Conservation (phyloP, 108 stramenopile genomes). For the Cyclotella atomus region DNA sequence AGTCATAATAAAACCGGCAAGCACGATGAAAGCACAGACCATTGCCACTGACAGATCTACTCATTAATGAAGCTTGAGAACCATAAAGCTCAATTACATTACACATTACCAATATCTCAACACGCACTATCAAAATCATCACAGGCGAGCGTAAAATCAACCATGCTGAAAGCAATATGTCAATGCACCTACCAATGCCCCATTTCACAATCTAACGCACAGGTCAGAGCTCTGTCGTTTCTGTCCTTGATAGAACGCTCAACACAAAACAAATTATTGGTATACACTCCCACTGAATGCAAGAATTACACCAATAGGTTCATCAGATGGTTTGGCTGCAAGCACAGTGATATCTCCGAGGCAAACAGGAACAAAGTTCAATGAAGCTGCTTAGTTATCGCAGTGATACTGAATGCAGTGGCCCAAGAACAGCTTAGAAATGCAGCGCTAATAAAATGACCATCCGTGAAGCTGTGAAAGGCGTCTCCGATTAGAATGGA, state of each 20-base stretch:
- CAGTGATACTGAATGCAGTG: constrained; percentile 57
- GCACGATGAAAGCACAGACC: too few species aligned
- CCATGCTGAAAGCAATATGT: too few species aligned
- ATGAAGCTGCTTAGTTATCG: constrained; percentile 61
- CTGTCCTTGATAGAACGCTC: constrained; percentile 17
- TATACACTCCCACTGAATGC: constrained; percentile 82
- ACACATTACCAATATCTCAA: too few species aligned
- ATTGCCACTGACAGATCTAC: too few species aligned
- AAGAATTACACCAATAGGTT: constrained; percentile 65
- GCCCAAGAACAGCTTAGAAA: constrained; percentile 54
- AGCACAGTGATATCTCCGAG: constrained; percentile 69
- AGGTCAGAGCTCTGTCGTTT: constrained; percentile 30
- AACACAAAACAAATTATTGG: constrained; percentile 64
- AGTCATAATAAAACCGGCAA: too few species aligned
- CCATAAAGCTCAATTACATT: too few species aligned
- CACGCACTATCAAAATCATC: too few species aligned
- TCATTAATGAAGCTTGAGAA: too few species aligned
- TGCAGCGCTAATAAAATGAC: constrained; percentile 80
- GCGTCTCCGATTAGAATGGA: constrained; percentile 68
- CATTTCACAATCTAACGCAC: too few species aligned
- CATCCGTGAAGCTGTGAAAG: constrained; percentile 87
- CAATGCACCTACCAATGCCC: too few species aligned
- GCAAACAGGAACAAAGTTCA: constrained; percentile 73
- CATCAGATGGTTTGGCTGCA: constrained; percentile 42
- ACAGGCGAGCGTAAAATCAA: too few species aligned